Conservation (phyloP, 768 basidiomycete genomes). For the Mycena galopus region DNA sequence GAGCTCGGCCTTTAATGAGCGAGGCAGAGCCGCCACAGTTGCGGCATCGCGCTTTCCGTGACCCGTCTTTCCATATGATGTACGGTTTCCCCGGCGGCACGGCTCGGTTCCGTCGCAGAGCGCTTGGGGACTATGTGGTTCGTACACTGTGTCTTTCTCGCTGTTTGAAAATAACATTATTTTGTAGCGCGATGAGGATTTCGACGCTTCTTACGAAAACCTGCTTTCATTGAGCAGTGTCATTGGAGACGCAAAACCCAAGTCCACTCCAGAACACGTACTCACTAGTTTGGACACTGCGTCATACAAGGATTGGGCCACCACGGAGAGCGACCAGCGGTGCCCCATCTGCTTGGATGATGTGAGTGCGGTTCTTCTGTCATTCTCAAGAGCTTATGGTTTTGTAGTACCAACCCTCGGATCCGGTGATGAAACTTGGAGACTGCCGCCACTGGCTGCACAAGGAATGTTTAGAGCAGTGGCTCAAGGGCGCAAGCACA, state of each 20-base stretch:
- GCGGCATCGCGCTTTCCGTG: constrained; percentile 20
- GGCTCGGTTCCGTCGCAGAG: constrained; percentile 34
- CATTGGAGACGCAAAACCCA: constrained; percentile 78
- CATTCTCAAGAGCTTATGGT: constrained; percentile 26
- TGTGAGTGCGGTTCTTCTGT: constrained; percentile 58
- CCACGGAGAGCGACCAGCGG: constrained; percentile 73
- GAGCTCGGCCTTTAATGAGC: neutral
- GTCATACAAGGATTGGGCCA: constrained; percentile 77
- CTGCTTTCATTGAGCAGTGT: constrained; percentile 69
- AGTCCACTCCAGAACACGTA: constrained; percentile 71
- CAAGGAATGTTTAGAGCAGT: constrained; percentile 84
- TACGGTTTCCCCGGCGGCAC: constrained; percentile 26
- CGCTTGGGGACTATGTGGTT: constrained; percentile 64
- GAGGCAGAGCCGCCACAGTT: constrained; percentile 15
- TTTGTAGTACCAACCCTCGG: constrained; percentile 72
- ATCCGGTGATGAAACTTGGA: constrained; percentile 72
- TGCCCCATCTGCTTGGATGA: constrained; percentile 92
- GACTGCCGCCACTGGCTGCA: constrained; percentile 89
- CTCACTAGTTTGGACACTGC: constrained; percentile 71
- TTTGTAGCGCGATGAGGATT: constrained; percentile 77
- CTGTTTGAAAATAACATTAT: constrained; percentile 17
- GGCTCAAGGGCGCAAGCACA: constrained; percentile 80
- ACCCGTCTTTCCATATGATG: constrained; percentile 26
- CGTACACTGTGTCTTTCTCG: constrained; percentile 3
- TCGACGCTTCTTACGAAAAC: constrained; percentile 82